Percentiles rank a stretch among this genome's conserved stretches.
Conservation (phyloP, 768 basidiomycete genomes). For the Sporobolomyces pararoseus region DNA sequence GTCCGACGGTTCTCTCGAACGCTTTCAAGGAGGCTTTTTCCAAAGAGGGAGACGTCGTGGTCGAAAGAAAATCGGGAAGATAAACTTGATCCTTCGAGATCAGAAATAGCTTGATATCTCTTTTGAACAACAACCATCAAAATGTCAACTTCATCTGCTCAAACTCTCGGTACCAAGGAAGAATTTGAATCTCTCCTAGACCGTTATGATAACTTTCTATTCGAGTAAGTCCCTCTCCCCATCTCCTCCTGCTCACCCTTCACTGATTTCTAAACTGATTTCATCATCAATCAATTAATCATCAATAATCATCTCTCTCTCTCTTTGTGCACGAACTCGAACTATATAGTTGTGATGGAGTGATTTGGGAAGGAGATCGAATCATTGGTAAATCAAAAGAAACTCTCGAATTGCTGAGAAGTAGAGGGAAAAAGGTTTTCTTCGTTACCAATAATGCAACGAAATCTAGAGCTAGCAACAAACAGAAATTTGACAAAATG, state of each 20-base stretch:
- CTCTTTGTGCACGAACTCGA: too few species aligned
- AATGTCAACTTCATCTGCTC: not conserved
- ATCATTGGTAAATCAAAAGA: slow-evolving; percentile 37
- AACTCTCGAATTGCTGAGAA: slow-evolving; percentile 39
- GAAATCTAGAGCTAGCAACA: slow-evolving; percentile 83
- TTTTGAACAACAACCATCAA: not conserved
- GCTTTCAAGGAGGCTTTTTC: too few species aligned
- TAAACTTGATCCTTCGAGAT: too few species aligned
- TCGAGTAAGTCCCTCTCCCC: slow-evolving; percentile 36
- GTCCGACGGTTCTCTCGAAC: too few species aligned
- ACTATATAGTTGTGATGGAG: slow-evolving; percentile 37
- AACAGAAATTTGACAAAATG: slow-evolving; percentile 83
- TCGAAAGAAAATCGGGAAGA: too few species aligned
- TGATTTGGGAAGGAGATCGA: slow-evolving; percentile 45
- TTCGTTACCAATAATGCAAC: slow-evolving; percentile 83
- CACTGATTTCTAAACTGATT: not conserved
- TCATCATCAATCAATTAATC: too few species aligned
- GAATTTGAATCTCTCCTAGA: slow-evolving; percentile 38
- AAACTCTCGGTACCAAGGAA: slow-evolving; percentile 3
- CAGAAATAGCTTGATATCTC: not conserved
- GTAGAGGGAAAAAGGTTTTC: slow-evolving; percentile 36
- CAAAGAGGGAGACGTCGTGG: too few species aligned
- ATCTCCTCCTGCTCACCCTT: not conserved
- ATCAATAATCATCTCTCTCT: not conserved
- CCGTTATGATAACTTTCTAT: slow-evolving; percentile 41